A percentile compares a stretch with the other conserved stretches of the same genome.
phyloP scores from a whole-genome alignment of 768 basidiomycete genomes.

The Melanogaster broomeanus region DNA sequence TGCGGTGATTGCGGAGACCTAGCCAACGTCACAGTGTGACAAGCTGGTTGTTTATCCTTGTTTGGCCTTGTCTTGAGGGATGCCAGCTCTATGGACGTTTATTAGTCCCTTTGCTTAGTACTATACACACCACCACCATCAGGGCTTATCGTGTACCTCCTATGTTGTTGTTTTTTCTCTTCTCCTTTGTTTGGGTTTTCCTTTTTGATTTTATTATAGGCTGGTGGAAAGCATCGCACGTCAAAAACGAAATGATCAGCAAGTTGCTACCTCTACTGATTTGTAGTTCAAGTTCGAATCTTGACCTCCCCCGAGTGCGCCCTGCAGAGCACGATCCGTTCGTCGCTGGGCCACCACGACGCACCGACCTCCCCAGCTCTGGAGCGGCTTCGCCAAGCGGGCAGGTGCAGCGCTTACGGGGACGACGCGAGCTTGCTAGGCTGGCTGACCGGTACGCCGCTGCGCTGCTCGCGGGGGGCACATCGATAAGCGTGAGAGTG shows the following conservation, averaged over 20 bases:
- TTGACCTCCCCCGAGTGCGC: conserved; percentile 3
- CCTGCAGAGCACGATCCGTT: conserved; percentile 8
- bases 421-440: conserved; percentile 15
- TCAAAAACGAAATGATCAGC: not conserved
- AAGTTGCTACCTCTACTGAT: too few species aligned
- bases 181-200: not conserved
- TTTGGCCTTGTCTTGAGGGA: not conserved
- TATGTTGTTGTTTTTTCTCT: not conserved
- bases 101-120: too few species aligned
- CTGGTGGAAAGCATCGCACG: not conserved
- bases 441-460: conserved; percentile 8
- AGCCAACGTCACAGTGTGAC: conserved; percentile 6
- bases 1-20: not conserved
- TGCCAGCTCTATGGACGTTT: too few species aligned
- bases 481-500: conserved; percentile 47
- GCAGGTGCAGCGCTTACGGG: conserved; percentile 7
- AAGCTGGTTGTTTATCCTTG: conserved; percentile 2
- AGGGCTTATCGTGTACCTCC: conserved; percentile 13
- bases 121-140: not conserved
- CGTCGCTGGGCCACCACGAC: not conserved
- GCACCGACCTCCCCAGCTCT: conserved; percentile 11
- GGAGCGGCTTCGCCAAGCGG: conserved; percentile 2
- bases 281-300: too few species aligned
- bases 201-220: not conserved
- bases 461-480: conserved; percentile 14